Evolutionary conservation across 2,329 filamentous ascomycete genomes (phyloP).

Genomic region (Onygenales sp.): DNA sequence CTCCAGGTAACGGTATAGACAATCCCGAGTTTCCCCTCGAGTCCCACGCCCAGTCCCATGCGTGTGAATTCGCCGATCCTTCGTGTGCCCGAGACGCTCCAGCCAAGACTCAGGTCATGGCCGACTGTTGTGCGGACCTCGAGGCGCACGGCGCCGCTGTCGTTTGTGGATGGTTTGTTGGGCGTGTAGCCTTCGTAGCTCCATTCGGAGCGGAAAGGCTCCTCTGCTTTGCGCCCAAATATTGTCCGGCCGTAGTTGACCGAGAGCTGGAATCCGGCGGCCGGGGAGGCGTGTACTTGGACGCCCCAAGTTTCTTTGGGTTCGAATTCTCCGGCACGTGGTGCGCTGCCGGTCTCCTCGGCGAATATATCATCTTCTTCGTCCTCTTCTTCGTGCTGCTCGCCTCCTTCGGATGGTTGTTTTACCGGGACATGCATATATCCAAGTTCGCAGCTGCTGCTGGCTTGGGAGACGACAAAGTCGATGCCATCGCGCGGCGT

Average conservation of each 20-base stretch:
- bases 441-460: slow-evolving; percentile 26
- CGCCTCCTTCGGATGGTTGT: slow-evolving; percentile 3
- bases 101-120: slow-evolving; percentile 21
- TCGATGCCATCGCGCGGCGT: no score
- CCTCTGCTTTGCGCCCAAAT: slow-evolving; percentile 24
- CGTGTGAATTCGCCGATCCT: slow-evolving; percentile 28
- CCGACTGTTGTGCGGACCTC: slow-evolving; percentile 21
- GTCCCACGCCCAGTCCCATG: slow-evolving; percentile 29
- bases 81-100: slow-evolving; percentile 27
- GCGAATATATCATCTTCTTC: slow-evolving; percentile 14
- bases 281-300: slow-evolving; percentile 20
- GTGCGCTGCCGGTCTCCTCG: slow-evolving; percentile 9
- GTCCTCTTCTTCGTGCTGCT: slow-evolving; percentile 16
- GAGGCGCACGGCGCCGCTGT: slow-evolving; percentile 24
- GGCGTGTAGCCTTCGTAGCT: slow-evolving; percentile 30
- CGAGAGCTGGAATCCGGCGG: slow-evolving; percentile 16
- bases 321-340: slow-evolving; percentile 14
- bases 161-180: slow-evolving; percentile 16
- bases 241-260: slow-evolving; percentile 28
- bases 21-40: slow-evolving; percentile 26
- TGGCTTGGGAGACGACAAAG: no score
- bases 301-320: slow-evolving; percentile 26
- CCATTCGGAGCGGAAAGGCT: slow-evolving; percentile 29
- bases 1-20: slow-evolving; percentile 31
- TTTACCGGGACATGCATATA: slow-evolving; percentile 20